Evolutionary conservation across 2,329 filamentous ascomycete genomes (phyloP), one percentile per base, ranked within the genome.

Genomic region (Aureobasidium pullulans): DNA sequence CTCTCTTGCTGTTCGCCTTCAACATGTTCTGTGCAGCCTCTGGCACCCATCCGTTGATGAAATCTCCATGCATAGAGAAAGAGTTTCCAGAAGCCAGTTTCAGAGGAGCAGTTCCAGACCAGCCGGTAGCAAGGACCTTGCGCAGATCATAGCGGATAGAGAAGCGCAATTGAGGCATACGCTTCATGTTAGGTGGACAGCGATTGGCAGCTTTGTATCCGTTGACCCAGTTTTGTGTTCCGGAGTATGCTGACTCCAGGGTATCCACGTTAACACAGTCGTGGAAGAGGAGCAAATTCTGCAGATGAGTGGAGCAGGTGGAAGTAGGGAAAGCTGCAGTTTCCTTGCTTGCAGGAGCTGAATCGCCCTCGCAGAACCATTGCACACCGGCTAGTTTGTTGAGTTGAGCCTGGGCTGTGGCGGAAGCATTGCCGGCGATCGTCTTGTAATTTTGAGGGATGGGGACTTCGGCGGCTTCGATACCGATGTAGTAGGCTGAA

Each of bases 111-210:
- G 67, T 68, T 43, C 77, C 76, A 37, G 62, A 69, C 77, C 77
- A 79, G 19, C 77, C 76, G 44, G 74, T 67, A 3, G 77, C 75
- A 4, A 79, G 64, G 1, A 67, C 68, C 47, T 73, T 73, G 59
- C 75, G 73, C 6, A 77, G 66, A 59, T 79, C 77, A 65, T 77
- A 79, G 42, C 77, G 74, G 61, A 78, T 74, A 44, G 72, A 75
- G 69, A 79, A 78, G 50, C 77, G 73, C 7, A 79, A 72, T 64
- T 76, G 75, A 4, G 76, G 75, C 70, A 79, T 79, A 5, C 70
- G 69, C 65, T 76, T 76, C 71, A 74, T 77, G 61, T 72, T 73
- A 10, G 64, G 61, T 1, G 77, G 77, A 62, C 77, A 79, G 36
- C 67, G 66, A 62, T 75, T 49, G 39, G 59, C 31, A 29, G 39